Evolutionary conservation across 129 eudicot species (phyloP).

Genomic region (Logfia minima): DNA sequence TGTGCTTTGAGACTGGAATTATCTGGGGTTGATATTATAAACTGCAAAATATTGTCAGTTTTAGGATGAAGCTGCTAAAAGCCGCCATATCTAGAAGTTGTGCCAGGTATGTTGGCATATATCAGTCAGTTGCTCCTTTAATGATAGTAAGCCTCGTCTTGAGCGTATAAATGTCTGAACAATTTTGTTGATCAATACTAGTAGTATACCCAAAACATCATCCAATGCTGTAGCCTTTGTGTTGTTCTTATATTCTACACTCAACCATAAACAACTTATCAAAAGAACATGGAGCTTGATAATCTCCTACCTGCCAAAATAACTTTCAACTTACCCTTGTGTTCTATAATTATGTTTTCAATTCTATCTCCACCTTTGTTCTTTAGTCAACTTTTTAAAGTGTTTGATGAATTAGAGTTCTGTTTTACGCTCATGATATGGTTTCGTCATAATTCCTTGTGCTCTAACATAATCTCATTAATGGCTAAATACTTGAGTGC

Average conservation of each 20-base stretch:
- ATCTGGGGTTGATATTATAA: not conserved
- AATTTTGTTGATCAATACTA: too few relatives aligned
- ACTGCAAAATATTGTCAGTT: constrained; percentile 66
- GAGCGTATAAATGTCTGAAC: not conserved
- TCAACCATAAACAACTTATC: too few relatives aligned
- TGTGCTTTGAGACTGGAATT: not conserved
- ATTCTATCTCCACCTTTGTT: not conserved
- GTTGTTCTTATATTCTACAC: not conserved
- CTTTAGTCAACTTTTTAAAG: not conserved
- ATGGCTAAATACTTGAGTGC: constrained; percentile 13
- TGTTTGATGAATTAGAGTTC: not conserved
- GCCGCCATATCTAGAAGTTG: constrained; percentile 81
- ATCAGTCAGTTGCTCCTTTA: not conserved
- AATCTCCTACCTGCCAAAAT: not conserved
- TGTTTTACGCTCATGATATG: not conserved
- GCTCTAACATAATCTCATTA: not conserved
- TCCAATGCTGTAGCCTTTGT: not conserved
- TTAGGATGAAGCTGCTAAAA: constrained; percentile 99
- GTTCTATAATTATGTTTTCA: not conserved
- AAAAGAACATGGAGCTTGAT: not conserved
- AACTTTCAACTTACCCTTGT: not conserved
- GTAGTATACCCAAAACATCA: too few relatives aligned
- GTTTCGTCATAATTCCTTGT: not conserved
- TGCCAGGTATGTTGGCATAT: constrained; percentile 61
- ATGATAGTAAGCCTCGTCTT: not conserved